phyloP scores from a whole-genome alignment of 495 filamentous ascomycete species.

The Hypoxylon lienhwacheense region DNA sequence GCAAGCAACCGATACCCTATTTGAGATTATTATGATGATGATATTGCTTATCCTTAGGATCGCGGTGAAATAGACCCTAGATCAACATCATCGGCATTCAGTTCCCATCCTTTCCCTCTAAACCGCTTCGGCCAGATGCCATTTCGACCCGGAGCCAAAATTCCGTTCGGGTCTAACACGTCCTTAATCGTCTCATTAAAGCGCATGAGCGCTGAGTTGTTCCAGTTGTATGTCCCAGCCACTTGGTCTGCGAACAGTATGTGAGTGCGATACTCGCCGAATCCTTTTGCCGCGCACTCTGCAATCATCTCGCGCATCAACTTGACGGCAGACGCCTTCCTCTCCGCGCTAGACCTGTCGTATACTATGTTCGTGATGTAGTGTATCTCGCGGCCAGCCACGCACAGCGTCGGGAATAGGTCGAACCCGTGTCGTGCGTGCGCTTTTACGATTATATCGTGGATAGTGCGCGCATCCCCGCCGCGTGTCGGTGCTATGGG shows the following conservation, averaged over 20 bases:
- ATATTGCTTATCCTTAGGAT: constrained; percentile 5
- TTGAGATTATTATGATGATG: constrained; percentile 1
- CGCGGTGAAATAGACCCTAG: constrained; percentile 26
- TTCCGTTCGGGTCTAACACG: constrained; percentile 54
- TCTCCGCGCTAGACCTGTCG: constrained; percentile 41
- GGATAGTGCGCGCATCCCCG: constrained; percentile 50
- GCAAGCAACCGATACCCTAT: constrained; percentile 30
- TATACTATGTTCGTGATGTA: constrained; percentile 55
- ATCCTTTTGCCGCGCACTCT: constrained; percentile 48
- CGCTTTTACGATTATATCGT: constrained; percentile 45
- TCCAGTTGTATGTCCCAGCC: constrained; percentile 54
- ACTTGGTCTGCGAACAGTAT: constrained; percentile 56
- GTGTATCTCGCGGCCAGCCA: constrained; percentile 60
- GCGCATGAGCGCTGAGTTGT: constrained; percentile 51
- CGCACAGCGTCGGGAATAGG: constrained; percentile 53
- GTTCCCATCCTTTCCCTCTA: constrained; percentile 46
- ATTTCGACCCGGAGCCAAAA: constrained; percentile 53
- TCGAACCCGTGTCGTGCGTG: constrained; percentile 52
- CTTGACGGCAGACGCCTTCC: constrained; percentile 39
- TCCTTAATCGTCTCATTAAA: constrained; percentile 57
- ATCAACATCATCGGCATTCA: constrained; percentile 33
- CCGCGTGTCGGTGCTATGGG: constrained; percentile 58
- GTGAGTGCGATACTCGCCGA: constrained; percentile 57
- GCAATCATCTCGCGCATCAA: constrained; percentile 49
- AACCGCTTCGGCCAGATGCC: constrained; percentile 56